A percentile compares a stretch with the other conserved stretches of the same genome.
Conservation (phyloP, 176 grass and related monocot species). For the sorghum (Sorghum bicolor) region DNA sequence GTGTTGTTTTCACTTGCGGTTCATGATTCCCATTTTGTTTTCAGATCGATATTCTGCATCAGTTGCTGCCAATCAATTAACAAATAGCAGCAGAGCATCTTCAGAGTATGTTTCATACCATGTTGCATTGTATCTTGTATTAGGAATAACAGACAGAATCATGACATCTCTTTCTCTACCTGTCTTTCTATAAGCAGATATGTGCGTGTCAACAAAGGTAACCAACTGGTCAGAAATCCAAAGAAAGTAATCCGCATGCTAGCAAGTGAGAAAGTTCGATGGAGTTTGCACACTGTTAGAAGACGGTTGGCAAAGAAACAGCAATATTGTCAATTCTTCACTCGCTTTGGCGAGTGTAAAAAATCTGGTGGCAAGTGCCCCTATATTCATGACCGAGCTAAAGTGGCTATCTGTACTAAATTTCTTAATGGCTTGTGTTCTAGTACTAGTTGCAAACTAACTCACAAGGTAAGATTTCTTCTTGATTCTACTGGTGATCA, state of each 20-base stretch:
- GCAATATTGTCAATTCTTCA: conserved; percentile 92
- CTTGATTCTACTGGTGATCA: conserved; percentile 36
- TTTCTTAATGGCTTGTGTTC: conserved; percentile 91
- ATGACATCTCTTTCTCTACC: not conserved
- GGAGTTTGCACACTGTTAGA: conserved; percentile 94
- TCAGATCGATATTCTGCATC: conserved; percentile 49
- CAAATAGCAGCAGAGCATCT: conserved; percentile 35
- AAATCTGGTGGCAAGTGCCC: conserved; percentile 65
- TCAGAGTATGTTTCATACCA: conserved; percentile 55
- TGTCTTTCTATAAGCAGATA: conserved; percentile 56
- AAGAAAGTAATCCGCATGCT: conserved; percentile 86
- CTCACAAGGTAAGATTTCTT: conserved; percentile 75
- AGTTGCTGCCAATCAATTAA: conserved; percentile 38
- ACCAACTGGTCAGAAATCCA: conserved; percentile 87
- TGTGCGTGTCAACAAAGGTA: conserved; percentile 84
- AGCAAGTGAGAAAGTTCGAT: conserved; percentile 95
- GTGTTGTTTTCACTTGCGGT: not conserved
- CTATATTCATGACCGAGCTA: conserved; percentile 86
- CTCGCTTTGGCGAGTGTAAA: conserved; percentile 84
- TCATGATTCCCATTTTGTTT: conserved; percentile 18
- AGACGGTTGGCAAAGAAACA: conserved; percentile 70
- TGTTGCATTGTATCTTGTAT: conserved; percentile 2
- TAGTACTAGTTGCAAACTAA: conserved; percentile 80
- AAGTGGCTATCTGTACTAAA: conserved; percentile 97
- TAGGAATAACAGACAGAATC: not conserved